Evolutionary conservation across 2,329 filamentous ascomycete species (phyloP).

Genomic region (Xylariales sp.): DNA sequence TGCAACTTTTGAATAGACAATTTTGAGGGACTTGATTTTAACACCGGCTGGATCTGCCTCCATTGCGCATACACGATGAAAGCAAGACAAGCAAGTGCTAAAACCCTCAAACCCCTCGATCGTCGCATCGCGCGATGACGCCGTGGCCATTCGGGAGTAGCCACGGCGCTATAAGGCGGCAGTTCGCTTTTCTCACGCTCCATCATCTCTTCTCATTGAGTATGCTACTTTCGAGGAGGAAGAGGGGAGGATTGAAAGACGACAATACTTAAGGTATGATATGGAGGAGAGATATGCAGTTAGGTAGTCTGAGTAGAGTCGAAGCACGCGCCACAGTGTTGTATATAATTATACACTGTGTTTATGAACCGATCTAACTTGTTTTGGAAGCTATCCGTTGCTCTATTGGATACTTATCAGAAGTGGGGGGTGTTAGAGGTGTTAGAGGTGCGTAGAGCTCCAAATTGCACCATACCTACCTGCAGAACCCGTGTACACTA

Average conservation of each 20-base stretch:
- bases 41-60: constrained; percentile 52
- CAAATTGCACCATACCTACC: constrained; percentile 21
- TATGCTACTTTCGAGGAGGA: not conserved
- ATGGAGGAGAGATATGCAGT: not conserved
- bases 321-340: constrained; percentile 2
- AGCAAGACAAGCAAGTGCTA: constrained; percentile 60
- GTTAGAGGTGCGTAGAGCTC: constrained; percentile 8
- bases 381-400: not conserved
- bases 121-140: constrained; percentile 54
- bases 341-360: not conserved
- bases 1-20: constrained; percentile 66
- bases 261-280: not conserved
- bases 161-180: constrained; percentile 58
- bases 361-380: constrained; percentile 4
- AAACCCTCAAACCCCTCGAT: constrained; percentile 57
- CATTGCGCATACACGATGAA: constrained; percentile 65
- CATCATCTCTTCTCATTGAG: constrained; percentile 37
- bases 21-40: constrained; percentile 36
- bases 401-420: constrained; percentile 19
- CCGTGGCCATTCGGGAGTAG: constrained; percentile 44
- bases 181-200: constrained; percentile 56
- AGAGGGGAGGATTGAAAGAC: not conserved
- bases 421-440: constrained; percentile 1
- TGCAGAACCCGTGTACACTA: not conserved
- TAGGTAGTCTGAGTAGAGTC: not conserved